phyloP scores from a whole-genome alignment of 441 rosid species.

The Caryocar brasiliense region DNA sequence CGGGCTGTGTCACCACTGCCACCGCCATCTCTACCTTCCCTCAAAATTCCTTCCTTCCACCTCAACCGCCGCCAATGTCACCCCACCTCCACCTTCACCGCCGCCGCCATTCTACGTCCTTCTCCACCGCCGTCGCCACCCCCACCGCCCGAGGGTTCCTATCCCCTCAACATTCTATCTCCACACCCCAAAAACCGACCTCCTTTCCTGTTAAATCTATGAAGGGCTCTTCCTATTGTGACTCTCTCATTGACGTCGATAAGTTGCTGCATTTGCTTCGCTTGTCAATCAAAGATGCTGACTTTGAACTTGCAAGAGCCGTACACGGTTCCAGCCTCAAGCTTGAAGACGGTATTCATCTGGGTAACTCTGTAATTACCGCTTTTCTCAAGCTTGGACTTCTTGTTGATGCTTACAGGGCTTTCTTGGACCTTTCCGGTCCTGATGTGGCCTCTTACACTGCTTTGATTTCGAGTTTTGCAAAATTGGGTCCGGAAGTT shows the following conservation, averaged over 20 bases:
- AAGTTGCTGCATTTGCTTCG: conserved; percentile 39
- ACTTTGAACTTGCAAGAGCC: conserved; percentile 41
- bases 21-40: conserved; percentile 2
- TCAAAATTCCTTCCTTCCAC: conserved; percentile 2
- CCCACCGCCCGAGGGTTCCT: conserved; percentile 12
- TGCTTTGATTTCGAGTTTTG: conserved; percentile 47
- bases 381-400: conserved; percentile 58
- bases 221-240: neutral
- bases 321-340: conserved; percentile 53
- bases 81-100: conserved; percentile 11
- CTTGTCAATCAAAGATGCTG: conserved; percentile 34
- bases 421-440: conserved; percentile 30
- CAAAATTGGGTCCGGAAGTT: conserved; percentile 34
- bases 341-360: conserved; percentile 29
- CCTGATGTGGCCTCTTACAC: conserved; percentile 68
- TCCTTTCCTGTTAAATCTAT: conserved; percentile 14
- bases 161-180: neutral
- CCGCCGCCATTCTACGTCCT: too few relatives aligned
- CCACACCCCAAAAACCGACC: neutral
- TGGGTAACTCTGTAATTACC: conserved; percentile 43
- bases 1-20: conserved; percentile 37
- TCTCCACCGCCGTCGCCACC: conserved; percentile 12
- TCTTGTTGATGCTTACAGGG: conserved; percentile 37
- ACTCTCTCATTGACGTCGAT: conserved; percentile 25
- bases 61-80: neutral